Conservation (phyloP, 2,329 filamentous ascomycete species). For the Trichoderma sp. region DNA sequence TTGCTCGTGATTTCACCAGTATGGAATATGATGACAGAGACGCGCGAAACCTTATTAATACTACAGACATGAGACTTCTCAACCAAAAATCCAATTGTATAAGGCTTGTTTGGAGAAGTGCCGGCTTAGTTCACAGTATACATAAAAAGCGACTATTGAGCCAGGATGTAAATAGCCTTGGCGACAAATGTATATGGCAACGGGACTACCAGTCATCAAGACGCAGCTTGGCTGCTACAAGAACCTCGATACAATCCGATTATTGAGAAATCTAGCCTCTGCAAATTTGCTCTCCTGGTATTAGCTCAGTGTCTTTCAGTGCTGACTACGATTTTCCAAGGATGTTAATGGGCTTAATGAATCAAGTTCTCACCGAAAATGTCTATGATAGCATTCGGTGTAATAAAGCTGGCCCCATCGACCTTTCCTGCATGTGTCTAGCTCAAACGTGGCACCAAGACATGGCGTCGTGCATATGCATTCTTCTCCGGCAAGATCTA, state of each 20-base stretch:
- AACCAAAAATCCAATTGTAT: background rate
- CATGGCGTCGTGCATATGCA: constrained; percentile 4
- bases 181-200: no score
- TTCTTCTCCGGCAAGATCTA: background rate
- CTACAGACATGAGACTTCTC: background rate
- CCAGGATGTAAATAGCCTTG: no score
- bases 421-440: background rate
- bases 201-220: no score
- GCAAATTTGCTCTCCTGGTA: background rate
- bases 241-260: no score
- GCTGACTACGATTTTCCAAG: background rate
- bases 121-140: no score
- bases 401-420: background rate
- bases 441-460: background rate
- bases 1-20: background rate
- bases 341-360: background rate
- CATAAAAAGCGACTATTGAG: no score
- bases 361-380: background rate
- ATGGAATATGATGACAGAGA: background rate
- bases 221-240: no score
- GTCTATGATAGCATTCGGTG: background rate
- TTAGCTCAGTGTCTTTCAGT: background rate
- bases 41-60: background rate
- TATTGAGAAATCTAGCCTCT: background rate
- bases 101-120: background rate